phyloP scores from a whole-genome alignment of 169 alveolate genomes.

The Miamiensis avidus region DNA sequence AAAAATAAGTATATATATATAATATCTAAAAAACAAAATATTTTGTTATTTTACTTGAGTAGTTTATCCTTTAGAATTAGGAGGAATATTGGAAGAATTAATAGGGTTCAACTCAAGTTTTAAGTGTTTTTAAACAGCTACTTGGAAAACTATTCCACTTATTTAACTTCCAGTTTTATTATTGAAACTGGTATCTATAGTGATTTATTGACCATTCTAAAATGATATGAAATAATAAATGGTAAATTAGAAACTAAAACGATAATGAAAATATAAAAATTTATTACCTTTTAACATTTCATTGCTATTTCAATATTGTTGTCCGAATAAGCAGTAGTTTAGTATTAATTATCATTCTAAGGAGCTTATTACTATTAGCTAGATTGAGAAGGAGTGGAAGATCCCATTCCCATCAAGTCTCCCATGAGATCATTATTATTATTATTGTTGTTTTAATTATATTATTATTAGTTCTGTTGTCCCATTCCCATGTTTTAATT shows the following conservation, averaged over 20 bases:
- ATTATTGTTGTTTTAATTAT: background rate
- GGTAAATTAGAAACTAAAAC: background rate
- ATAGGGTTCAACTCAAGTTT: slow-evolving; percentile 26
- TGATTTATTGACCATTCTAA: slow-evolving; percentile 26
- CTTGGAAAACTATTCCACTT: slow-evolving; percentile 23
- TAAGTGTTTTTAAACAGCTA: slow-evolving; percentile 44
- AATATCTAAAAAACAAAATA: background rate
- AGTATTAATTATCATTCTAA: background rate
- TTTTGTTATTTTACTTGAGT: slow-evolving; percentile 5
- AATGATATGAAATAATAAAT: background rate
- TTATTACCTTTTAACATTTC: slow-evolving; percentile 20
- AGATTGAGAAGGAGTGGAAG: background rate
- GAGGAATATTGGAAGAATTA: slow-evolving; percentile 5
- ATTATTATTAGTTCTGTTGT: background rate
- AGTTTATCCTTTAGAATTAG: slow-evolving; percentile 29
- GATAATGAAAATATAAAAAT: no score
- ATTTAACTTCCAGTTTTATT: slow-evolving; percentile 34
- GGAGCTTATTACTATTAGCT: background rate
- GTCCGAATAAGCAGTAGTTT: slow-evolving; percentile 40
- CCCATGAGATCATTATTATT: slow-evolving; percentile 20
- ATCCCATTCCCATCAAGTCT: background rate
- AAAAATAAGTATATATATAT: background rate
- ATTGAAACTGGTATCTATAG: slow-evolving; percentile 24
- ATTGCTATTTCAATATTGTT: slow-evolving; percentile 23
- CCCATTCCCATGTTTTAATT: background rate